Conservation (phyloP, 352 stramenopile species). For the Globisporangium polare region DNA sequence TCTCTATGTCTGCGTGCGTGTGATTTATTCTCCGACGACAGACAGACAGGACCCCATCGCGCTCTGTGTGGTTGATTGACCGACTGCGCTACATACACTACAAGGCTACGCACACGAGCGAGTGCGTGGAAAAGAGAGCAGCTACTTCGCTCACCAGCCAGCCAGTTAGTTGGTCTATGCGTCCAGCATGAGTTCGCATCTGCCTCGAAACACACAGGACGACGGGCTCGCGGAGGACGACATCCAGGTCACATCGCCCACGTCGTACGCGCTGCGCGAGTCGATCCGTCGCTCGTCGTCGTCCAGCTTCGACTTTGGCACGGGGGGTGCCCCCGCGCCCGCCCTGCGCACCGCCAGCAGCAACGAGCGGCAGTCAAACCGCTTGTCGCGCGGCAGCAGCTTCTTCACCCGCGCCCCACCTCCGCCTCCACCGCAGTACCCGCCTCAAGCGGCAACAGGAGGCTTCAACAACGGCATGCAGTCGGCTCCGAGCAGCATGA, state of each 20-base stretch:
- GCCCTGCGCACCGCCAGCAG: constrained; percentile 13
- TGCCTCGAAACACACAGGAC: constrained; percentile 23
- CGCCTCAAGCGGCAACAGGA: constrained; percentile 27
- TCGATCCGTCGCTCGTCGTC: constrained; percentile 77
- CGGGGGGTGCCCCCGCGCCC: constrained; percentile 15
- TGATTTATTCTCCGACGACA: too few species aligned
- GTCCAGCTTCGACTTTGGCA: constrained; percentile 36
- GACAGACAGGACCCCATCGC: neutral
- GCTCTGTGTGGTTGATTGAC: neutral
- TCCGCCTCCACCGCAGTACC: constrained; percentile 50
- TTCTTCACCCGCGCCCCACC: constrained; percentile 62
- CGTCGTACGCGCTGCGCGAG: constrained; percentile 71
- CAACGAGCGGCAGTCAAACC: constrained; percentile 18
- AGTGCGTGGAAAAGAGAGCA: neutral
- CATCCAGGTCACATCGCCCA: constrained; percentile 81
- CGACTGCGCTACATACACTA: neutral
- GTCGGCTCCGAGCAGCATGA: neutral
- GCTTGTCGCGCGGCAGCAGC: constrained; percentile 45
- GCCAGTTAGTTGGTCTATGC: constrained; percentile 8
- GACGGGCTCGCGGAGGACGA: constrained; percentile 41
- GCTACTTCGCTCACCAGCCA: neutral
- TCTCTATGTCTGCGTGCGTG: neutral
- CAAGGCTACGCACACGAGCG: neutral
- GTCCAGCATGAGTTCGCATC: constrained; percentile 11
- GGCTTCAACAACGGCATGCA: constrained; percentile 1